Conservation (phyloP, 192 early-diverging fungal species). For the Backusella westeae region DNA sequence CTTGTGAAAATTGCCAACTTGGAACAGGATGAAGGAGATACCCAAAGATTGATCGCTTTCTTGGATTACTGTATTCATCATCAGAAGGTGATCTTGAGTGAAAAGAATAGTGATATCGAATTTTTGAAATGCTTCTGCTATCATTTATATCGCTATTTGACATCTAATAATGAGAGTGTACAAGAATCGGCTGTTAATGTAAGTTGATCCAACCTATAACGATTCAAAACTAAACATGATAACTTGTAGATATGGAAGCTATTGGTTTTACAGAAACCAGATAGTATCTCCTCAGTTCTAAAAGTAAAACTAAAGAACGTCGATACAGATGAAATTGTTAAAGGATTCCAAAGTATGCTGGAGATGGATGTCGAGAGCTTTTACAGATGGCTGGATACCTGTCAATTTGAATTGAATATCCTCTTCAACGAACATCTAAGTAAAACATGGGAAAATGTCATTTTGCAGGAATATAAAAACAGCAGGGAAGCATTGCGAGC, state of each 20-base stretch:
- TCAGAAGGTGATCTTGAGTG: conserved; percentile 59
- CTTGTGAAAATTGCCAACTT: conserved; percentile 49
- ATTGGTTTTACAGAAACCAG: conserved; percentile 54
- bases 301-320: conserved; percentile 18
- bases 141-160: conserved; percentile 56
- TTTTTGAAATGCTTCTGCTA: conserved; percentile 62
- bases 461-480: conserved; percentile 46
- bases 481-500: conserved; percentile 47
- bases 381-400: conserved; percentile 54
- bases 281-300: conserved; percentile 41
- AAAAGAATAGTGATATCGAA: conserved; percentile 53
- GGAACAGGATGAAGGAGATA: conserved; percentile 33
- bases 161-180: conserved; percentile 36
- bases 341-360: conserved; percentile 53
- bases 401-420: conserved; percentile 46
- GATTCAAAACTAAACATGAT: not conserved
- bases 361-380: conserved; percentile 56
- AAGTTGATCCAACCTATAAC: conserved; percentile 22
- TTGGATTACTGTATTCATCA: conserved; percentile 58
- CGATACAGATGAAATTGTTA: conserved; percentile 45
- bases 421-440: conserved; percentile 55
- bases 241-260: conserved; percentile 55
- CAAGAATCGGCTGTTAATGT: conserved; percentile 46
- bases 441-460: conserved; percentile 56
- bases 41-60: conserved; percentile 31